Percentiles rank a stretch among this genome's conserved stretches.
phyloP scores from a whole-genome alignment of 805 yeast genomes.

The Wickerhamiella domercqiae region DNA sequence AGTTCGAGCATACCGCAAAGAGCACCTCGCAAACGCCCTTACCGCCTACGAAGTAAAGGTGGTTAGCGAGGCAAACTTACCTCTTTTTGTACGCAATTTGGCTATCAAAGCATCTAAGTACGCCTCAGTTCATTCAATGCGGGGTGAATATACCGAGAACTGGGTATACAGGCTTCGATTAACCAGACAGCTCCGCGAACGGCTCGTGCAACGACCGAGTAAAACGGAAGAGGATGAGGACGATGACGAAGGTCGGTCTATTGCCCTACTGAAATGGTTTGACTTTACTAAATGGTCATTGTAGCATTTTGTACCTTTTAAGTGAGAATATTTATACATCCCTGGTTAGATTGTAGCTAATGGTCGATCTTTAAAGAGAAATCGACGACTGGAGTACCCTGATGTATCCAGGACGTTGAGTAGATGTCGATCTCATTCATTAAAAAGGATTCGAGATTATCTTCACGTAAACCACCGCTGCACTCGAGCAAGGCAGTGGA shows the following conservation, averaged over 20 bases:
- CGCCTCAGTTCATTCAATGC: slow-evolving; percentile 59
- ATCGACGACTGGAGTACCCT: slow-evolving; percentile 73
- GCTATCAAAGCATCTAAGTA: slow-evolving; percentile 53
- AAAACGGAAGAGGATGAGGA: slow-evolving; percentile 2
- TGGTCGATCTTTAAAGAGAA: slow-evolving; percentile 63
- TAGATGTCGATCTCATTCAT: slow-evolving; percentile 76
- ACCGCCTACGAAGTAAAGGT: slow-evolving; percentile 66
- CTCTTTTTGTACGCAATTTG: slow-evolving; percentile 50
- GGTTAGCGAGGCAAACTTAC: slow-evolving; percentile 41
- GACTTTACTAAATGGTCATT: slow-evolving; percentile 16
- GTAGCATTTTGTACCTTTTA: background rate
- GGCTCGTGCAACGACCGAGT: slow-evolving; percentile 12
- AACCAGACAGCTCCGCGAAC: slow-evolving; percentile 27
- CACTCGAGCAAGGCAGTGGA: slow-evolving; percentile 60
- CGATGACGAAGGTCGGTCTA: slow-evolving; percentile 5
- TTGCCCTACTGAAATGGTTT: slow-evolving; percentile 11
- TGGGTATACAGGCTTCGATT: slow-evolving; percentile 59
- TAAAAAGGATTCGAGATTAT: slow-evolving; percentile 48
- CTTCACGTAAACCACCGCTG: slow-evolving; percentile 72
- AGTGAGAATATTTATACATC: background rate
- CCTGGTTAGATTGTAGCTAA: slow-evolving; percentile 5
- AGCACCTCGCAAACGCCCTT: slow-evolving; percentile 62
- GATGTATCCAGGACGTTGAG: slow-evolving; percentile 83
- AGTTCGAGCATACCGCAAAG: slow-evolving; percentile 47
- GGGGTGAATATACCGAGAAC: slow-evolving; percentile 39